phyloP scores from a whole-genome alignment of 371 early-diverging fungal species.

The Fennellomyces sp. region DNA sequence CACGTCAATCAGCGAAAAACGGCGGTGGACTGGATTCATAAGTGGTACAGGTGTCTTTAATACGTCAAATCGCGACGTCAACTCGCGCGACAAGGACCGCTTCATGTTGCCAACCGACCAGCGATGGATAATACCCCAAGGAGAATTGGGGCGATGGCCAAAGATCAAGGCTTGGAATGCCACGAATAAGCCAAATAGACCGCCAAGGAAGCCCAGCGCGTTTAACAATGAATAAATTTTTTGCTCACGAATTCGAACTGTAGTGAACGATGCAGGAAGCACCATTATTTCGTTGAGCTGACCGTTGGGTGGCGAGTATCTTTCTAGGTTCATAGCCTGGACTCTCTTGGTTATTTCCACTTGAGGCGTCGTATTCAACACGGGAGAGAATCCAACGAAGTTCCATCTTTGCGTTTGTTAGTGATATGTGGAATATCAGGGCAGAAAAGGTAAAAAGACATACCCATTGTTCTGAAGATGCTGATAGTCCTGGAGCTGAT shows the following conservation, averaged over 20 bases:
- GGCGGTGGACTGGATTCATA: slow-evolving; percentile 46
- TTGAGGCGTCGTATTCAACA: slow-evolving; percentile 45
- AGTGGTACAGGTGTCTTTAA: slow-evolving; percentile 44
- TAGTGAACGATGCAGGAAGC: slow-evolving; percentile 25
- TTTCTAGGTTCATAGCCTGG: slow-evolving; percentile 38
- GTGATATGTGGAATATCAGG: no score
- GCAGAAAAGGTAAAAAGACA: no score
- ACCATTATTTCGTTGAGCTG: slow-evolving; percentile 37
- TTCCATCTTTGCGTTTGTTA: no score
- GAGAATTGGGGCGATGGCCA: slow-evolving; percentile 48
- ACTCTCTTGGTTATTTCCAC: slow-evolving; percentile 36
- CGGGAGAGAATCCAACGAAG: slow-evolving; percentile 51
- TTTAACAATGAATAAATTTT: slow-evolving; percentile 52
- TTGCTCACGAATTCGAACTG: slow-evolving; percentile 36
- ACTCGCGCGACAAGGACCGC: slow-evolving; percentile 40
- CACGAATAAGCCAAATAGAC: slow-evolving; percentile 49
- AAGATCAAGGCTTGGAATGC: slow-evolving; percentile 50
- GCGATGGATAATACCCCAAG: slow-evolving; percentile 55
- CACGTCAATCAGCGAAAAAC: slow-evolving; percentile 17
- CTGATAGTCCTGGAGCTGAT: slow-evolving; percentile 37
- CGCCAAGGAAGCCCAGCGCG: slow-evolving; percentile 52
- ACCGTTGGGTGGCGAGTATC: slow-evolving; percentile 26
- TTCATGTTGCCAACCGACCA: slow-evolving; percentile 52
- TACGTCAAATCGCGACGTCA: slow-evolving; percentile 37
- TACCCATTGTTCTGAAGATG: slow-evolving; percentile 45